Base-by-base conservation (phyloP, 2,329 filamentous ascomycete species). In the Trichoderma simmonsii region DNA sequence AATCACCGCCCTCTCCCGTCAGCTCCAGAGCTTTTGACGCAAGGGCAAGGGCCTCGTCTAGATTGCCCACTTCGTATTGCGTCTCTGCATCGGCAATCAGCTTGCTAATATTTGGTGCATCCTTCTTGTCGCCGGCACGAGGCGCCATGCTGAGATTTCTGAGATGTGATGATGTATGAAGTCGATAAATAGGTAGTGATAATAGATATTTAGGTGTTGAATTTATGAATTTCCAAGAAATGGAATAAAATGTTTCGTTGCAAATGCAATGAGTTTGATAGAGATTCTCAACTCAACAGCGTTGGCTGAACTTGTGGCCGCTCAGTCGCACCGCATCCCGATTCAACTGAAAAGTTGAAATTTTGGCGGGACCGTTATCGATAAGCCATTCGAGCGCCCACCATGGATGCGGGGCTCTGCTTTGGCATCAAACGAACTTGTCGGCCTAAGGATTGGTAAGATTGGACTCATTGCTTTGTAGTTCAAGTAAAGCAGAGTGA, bases 1-100 rank as follows among this genome's bases (percentile, higher is more conserved):
- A 82, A 66, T 86, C 85, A 75, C 86, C 85, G 51, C 81, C 83
- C 15, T 79, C 75, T 4, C 84, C 84, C 3, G 84, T 84, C 11
- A 79, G 76, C 8, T 83, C 80, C 43, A 86, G 82, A 3, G 85
- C 86, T 30, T 81, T 77, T 36, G 81, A 77, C 5, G 85, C 86
- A 15, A 84, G 78, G 6, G 75, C 61, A 62, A 81, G 78, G 69
- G 83, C 83, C 63, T 80, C 81, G 51, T 84, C 81, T 68, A 84
- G 71, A 70, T 83, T 83, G 62, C 83, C 83, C 11, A 83, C 81
- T 72, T 81, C 80, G 51, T 84, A 79, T 60, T 84, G 82, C 28
- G 82, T 82, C 34, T 82, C 81, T 39, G 83, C 83, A 70, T 84
- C 82, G 72, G 76, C 74, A 72, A 85, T 78, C 24, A 81, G 75